Conservation (phyloP, 768 basidiomycete genomes). For the Amanita pallidorosea region DNA sequence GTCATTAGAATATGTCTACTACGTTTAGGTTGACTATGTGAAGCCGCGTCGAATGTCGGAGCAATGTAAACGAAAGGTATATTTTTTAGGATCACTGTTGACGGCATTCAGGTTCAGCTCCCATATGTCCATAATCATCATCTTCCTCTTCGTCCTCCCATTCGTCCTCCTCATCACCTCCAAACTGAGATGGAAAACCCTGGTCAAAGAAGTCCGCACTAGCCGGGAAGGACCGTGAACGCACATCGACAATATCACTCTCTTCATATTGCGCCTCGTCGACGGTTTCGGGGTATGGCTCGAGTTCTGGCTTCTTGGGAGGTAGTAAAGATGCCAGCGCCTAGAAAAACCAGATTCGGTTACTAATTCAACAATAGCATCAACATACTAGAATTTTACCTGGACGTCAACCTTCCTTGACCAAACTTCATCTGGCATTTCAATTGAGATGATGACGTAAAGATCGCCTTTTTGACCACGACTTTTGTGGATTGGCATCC, state of each 20-base stretch:
- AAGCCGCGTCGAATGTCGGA: neutral
- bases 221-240: constrained; percentile 69
- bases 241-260: constrained; percentile 74
- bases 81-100: constrained; percentile 32
- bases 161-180: constrained; percentile 56
- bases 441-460: constrained; percentile 72
- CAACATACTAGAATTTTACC: constrained; percentile 24
- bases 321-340: constrained; percentile 59
- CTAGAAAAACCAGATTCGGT: constrained; percentile 22
- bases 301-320: constrained; percentile 64
- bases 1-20: constrained; percentile 5
- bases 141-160: constrained; percentile 64
- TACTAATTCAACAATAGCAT: neutral
- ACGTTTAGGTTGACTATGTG: neutral
- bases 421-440: constrained; percentile 84
- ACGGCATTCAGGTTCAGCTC: constrained; percentile 46
- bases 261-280: constrained; percentile 67
- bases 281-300: constrained; percentile 61
- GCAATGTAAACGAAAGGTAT: neutral
- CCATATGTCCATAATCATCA: constrained; percentile 14
- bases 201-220: constrained; percentile 70
- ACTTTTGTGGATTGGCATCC: constrained; percentile 74
- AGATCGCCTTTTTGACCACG: constrained; percentile 69
- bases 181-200: constrained; percentile 61
- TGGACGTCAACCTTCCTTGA: constrained; percentile 48